These are phyloP conservation scores for Aristolochia californica DNA, from an alignment of 164 flowering plant genomes.

Conservation along the genomic window DNA sequence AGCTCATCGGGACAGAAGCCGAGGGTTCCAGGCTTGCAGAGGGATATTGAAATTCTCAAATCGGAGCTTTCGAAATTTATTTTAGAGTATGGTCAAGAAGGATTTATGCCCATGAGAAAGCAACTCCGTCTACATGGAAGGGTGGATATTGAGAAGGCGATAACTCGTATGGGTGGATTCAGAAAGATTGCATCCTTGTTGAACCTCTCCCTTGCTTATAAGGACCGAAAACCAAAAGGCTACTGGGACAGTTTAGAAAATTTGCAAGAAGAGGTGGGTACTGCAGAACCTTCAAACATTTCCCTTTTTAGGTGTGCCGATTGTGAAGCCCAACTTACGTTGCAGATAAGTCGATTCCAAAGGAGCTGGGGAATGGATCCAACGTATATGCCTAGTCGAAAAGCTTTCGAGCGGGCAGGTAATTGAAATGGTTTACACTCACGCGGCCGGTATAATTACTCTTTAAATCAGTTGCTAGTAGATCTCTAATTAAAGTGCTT, in stretches of 20 bases:
- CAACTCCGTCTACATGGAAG: slow-evolving; percentile 82
- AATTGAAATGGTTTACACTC: slow-evolving; percentile 1
- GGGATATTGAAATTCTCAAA: slow-evolving; percentile 71
- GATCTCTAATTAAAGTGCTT: too few species aligned
- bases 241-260: slow-evolving; percentile 90
- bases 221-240: slow-evolving; percentile 88
- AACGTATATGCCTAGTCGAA: slow-evolving; percentile 82
- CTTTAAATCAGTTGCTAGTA: too few species aligned
- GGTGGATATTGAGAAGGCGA: slow-evolving; percentile 92
- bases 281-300: not conserved
- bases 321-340: not conserved
- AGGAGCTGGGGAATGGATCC: slow-evolving; percentile 93
- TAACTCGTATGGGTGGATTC: slow-evolving; percentile 89
- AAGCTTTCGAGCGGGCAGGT: slow-evolving; percentile 94
- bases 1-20: slow-evolving; percentile 38
- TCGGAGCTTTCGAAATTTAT: slow-evolving; percentile 61
- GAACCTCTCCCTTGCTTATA: slow-evolving; percentile 93
- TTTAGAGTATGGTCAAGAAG: slow-evolving; percentile 76
- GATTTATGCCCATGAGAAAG: slow-evolving; percentile 98
- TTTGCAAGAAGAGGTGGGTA: slow-evolving; percentile 69
- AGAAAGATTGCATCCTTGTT: slow-evolving; percentile 66
- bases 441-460: too few species aligned
- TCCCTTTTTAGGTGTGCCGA: not conserved
- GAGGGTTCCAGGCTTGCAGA: slow-evolving; percentile 82
- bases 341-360: slow-evolving; percentile 68